Percentiles rank a stretch among this genome's conserved stretches.
phyloP scores from a whole-genome alignment of 1,284 basidiomycete genomes.

The Phylloboletellus chloephorus region DNA sequence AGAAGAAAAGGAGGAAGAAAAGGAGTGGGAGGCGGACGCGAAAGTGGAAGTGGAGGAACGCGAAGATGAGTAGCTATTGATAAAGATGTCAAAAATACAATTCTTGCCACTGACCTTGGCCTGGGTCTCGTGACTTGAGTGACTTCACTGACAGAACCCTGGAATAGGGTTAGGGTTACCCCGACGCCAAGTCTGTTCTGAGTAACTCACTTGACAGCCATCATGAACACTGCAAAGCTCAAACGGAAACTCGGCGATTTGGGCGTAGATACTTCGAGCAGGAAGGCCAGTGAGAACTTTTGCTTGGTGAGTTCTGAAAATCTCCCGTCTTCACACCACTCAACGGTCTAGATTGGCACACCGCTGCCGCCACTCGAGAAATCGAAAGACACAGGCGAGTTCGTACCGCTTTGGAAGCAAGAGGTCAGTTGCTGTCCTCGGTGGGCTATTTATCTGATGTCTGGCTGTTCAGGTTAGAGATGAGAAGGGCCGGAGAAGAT shows the following conservation, averaged over 20 bases:
- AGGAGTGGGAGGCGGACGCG: slow-evolving; percentile 24
- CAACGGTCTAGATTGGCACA: slow-evolving; percentile 70
- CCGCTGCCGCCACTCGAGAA: slow-evolving; percentile 87
- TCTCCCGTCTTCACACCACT: neutral
- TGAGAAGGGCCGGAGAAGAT: slow-evolving; percentile 85
- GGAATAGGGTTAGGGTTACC: slow-evolving; percentile 21
- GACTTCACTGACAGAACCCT: slow-evolving; percentile 9
- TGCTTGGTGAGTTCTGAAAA: slow-evolving; percentile 57
- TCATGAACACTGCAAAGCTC: slow-evolving; percentile 50
- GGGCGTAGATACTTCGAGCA: slow-evolving; percentile 64
- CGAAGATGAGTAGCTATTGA: neutral
- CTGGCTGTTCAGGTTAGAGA: slow-evolving; percentile 66
- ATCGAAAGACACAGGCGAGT: slow-evolving; percentile 86
- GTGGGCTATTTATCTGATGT: slow-evolving; percentile 22
- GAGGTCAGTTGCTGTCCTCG: slow-evolving; percentile 50
- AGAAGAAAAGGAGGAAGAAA: slow-evolving; percentile 27
- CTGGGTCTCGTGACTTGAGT: too few relatives aligned
- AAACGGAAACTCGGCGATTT: slow-evolving; percentile 80
- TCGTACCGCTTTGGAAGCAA: slow-evolving; percentile 96
- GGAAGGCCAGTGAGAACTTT: slow-evolving; percentile 79
- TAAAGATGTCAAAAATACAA: too few relatives aligned
- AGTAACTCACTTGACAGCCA: neutral
- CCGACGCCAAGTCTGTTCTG: too few relatives aligned
- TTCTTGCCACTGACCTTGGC: neutral
- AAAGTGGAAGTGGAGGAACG: slow-evolving; percentile 17